Evolutionary conservation across 306 rosid genomes (phyloP).

Genomic region (Vachellia pachyceras): DNA sequence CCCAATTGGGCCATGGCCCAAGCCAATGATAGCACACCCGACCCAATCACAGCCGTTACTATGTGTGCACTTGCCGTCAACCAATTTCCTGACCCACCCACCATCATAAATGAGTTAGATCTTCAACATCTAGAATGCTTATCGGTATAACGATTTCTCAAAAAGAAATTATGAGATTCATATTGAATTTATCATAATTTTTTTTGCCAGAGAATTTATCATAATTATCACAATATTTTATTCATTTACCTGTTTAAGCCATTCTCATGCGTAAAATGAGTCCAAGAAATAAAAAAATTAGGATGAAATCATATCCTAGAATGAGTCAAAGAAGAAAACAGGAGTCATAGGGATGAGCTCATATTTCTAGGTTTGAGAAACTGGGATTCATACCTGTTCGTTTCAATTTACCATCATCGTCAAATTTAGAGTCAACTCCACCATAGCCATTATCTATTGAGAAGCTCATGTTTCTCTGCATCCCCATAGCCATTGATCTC

Average conservation of each 20-base stretch:
- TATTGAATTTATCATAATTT: too few species aligned
- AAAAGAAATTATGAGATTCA: too few species aligned
- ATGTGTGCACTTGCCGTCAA: conserved; percentile 52
- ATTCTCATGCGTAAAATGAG: neutral
- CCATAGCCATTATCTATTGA: conserved; percentile 6
- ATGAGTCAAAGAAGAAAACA: neutral
- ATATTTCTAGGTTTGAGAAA: neutral
- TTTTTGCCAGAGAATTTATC: too few species aligned
- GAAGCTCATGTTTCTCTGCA: neutral
- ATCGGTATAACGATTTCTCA: too few species aligned
- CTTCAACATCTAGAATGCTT: neutral
- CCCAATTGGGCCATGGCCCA: conserved; percentile 63
- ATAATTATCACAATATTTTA: too few species aligned
- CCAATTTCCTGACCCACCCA: conserved; percentile 48
- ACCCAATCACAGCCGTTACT: conserved; percentile 55
- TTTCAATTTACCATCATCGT: conserved; percentile 51
- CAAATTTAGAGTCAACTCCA: conserved; percentile 26
- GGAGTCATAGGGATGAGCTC: neutral
- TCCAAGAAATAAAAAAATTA: neutral
- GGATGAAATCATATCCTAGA: neutral
- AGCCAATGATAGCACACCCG: conserved; percentile 53
- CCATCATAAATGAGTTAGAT: neutral
- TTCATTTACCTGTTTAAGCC: neutral
- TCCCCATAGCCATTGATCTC: conserved; percentile 19
- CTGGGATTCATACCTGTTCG: conserved; percentile 42